Evolutionary conservation across 139 green algal genomes (phyloP), one percentile per base, ranked within the genome.

Genomic region (Pseudopediastrum boryanum): DNA sequence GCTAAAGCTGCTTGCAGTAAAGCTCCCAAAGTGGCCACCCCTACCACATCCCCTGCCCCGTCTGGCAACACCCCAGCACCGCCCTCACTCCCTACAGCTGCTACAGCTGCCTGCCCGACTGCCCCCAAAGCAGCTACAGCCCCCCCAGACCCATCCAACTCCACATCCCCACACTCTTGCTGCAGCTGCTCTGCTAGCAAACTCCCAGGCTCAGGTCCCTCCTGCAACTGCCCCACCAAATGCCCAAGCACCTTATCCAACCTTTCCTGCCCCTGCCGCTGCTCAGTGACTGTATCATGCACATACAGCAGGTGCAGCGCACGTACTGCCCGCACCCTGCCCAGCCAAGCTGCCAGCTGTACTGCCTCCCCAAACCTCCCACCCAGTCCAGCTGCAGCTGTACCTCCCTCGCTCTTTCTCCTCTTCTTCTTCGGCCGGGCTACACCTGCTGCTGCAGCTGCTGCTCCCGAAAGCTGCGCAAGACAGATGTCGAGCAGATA

Each of bases 281-380:
- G 77, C 0, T 86, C 90, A 12, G 78, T 76, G 76, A 96, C 84
- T 0, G 84, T 80, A 80, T 98, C 94, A 79, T 98, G 92, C 62
- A 93, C 62, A 61, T 94, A 93, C 78, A 86, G 91, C 54, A 93
- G 91, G 78, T 97, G 92, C 81, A 98, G 83, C 2, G 90, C 82
- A 7, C 82, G 84, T 36, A 98, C 46, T 4, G 93, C 85, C 44
- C 92, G 84, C 50, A 87, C 46, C 1, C 79, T 51, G 41, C 91
- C 69, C 44, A 90, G 71, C 86, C 87, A 95, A 2, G 29, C 44
- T 56, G 75, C 71, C 29, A 76, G 39, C 62, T 69, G 10, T 52
- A 73, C 23, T 21, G 21, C 48, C 19, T 66, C 41, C 16, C 31
- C 46, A 41, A 21, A 23, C 10, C 33, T 33, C 25, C 38, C 84